Evolutionary conservation across 805 yeast genomes (phyloP), one percentile per base, ranked within the genome.

Genomic region (Saturnispora saitoi): DNA sequence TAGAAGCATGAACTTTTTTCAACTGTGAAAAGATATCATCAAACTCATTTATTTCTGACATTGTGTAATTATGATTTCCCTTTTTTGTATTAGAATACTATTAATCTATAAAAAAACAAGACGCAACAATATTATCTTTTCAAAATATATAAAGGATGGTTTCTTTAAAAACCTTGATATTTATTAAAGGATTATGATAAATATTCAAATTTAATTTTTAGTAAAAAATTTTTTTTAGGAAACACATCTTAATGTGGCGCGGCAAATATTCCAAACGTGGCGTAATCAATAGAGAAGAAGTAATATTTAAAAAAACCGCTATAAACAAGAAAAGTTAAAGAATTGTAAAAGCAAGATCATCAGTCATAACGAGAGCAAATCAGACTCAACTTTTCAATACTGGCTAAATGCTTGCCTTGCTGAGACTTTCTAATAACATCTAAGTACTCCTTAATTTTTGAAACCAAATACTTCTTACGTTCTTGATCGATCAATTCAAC

Each of bases 391-490:
- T 84, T 83, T 62, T 86, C 95, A 54, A 86, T 87, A 24, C 88
- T 80, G 4, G 89, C 90, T 54, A 86, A 70, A 60, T 87, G 95
- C 68, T 87, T 87, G 19, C 95, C 95, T 59, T 80, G 82, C 46
- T 76, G 74, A 47, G 77, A 76, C 64, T 79, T 80, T 50, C 82
- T 78, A 47, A 88, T 78, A 56, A 80, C 78, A 55, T 83, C 83
- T 66, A 91, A 72, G 60, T 86, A 90, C 46, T 86, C 87, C 67
- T 82, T 78, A 54, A 91, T 86, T 57, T 84, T 83, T 49, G 76
- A 70, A 45, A 89, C 87, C 52, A 93, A 72, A 29, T 79, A 63
- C 44, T 72, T 80, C 66, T 86, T 83, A 58, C 86, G 86, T 32
- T 73, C 73, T 42, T 84, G 84, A 52, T 77, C 78, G 36, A 90